Percentiles rank a stretch among this genome's conserved stretches.
phyloP scores from a whole-genome alignment of 1,139 yeast genomes.

The Geotrichum candidum region DNA sequence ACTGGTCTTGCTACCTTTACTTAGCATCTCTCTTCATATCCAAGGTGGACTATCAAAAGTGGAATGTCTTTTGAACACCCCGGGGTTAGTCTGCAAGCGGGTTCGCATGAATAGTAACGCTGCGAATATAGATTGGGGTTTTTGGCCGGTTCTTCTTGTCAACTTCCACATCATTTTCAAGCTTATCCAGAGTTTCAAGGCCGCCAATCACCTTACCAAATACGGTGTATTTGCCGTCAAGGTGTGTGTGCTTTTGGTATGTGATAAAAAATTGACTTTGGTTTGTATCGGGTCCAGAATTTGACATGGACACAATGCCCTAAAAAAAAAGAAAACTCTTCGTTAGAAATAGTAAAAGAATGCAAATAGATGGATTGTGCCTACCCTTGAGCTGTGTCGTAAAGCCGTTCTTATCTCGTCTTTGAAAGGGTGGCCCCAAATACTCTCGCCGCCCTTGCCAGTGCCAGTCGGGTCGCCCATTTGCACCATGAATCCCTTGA shows the following conservation, averaged over 20 bases:
- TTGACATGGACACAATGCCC: conserved; percentile 45
- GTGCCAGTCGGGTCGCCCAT: conserved; percentile 38
- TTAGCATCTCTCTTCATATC: background rate
- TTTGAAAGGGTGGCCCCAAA: conserved; percentile 47
- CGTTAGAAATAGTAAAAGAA: background rate
- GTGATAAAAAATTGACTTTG: conserved; percentile 44
- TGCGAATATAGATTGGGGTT: conserved; percentile 35
- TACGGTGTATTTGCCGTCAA: conserved; percentile 54
- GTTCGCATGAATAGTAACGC: conserved; percentile 41
- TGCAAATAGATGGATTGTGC: conserved; percentile 19
- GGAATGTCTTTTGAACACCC: background rate
- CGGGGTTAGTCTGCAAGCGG: conserved; percentile 30
- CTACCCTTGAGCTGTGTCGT: conserved; percentile 41
- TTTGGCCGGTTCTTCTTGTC: conserved; percentile 41
- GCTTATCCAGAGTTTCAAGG: conserved; percentile 31
- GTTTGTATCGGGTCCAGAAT: conserved; percentile 41
- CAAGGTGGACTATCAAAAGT: no score
- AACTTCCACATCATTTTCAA: conserved; percentile 37
- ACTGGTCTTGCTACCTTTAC: background rate
- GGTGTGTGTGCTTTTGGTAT: conserved; percentile 37
- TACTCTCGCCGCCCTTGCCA: conserved; percentile 44
- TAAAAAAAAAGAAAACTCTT: conserved; percentile 7
- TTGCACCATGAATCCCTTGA: conserved; percentile 45
- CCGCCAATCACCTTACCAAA: conserved; percentile 50
- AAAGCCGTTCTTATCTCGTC: conserved; percentile 45